Percentiles rank a stretch among this genome's conserved stretches.
These are phyloP conservation scores for Olyra latifolia DNA, from an alignment of 176 grass and related monocot species.

Conservation along the genomic window DNA sequence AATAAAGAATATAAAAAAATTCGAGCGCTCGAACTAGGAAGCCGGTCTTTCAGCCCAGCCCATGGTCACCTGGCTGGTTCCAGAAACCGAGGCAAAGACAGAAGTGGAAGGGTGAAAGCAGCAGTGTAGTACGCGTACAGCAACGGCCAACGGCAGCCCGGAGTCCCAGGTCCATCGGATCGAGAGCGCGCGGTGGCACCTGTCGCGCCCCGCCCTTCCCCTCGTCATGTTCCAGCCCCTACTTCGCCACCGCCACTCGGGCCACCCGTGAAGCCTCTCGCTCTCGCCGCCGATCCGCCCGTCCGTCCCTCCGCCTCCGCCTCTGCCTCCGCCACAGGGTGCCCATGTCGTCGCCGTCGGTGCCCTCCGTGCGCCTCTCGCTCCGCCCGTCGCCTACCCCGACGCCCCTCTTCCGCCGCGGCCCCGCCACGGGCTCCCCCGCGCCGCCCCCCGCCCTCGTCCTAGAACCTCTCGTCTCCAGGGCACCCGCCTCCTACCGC, in stretches of 20 bases:
- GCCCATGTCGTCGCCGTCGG: slow-evolving; percentile 40
- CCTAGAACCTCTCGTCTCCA: slow-evolving; percentile 24
- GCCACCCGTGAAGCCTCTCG: neutral
- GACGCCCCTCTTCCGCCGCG: neutral
- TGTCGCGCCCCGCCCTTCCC: neutral
- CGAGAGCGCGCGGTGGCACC: slow-evolving; percentile 25
- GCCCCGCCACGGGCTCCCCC: neutral
- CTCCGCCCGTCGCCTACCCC: slow-evolving; percentile 13
- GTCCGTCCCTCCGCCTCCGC: neutral
- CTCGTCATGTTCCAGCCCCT: slow-evolving; percentile 11
- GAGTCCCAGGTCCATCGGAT: slow-evolving; percentile 51
- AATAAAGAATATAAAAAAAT: no score
- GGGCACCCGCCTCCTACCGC: slow-evolving; percentile 20
- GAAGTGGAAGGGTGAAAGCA: no score
- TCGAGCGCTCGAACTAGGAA: neutral
- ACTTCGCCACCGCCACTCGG: no score
- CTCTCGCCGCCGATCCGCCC: neutral
- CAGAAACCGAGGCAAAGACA: neutral
- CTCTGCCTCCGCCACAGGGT: neutral
- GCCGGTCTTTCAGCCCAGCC: neutral
- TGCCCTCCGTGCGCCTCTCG: slow-evolving; percentile 36
- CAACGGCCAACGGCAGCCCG: slow-evolving; percentile 14
- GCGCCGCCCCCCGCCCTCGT: neutral
- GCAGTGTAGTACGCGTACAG: slow-evolving; percentile 19
- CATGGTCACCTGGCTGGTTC: neutral